phyloP scores from a whole-genome alignment of 495 filamentous ascomycete species.

The Lentithecium fluviatile region DNA sequence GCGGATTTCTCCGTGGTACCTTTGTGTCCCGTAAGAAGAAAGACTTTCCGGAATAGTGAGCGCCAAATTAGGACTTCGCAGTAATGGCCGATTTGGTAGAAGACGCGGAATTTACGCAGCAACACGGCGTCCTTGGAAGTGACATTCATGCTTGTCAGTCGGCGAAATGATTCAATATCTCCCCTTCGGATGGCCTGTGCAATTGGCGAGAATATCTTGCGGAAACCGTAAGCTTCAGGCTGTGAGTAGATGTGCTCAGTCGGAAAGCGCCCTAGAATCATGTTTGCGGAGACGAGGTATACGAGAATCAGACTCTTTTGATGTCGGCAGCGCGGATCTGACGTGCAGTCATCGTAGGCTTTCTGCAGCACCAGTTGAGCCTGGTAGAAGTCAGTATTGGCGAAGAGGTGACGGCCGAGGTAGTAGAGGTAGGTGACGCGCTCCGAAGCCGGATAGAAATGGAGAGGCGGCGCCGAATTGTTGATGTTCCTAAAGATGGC shows the following conservation, averaged over 20 bases:
- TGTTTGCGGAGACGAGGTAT: slow-evolving; percentile 78
- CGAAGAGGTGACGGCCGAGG: slow-evolving; percentile 83
- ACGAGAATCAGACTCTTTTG: slow-evolving; percentile 80
- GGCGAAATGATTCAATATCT: slow-evolving; percentile 72
- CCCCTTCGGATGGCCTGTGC: slow-evolving; percentile 72
- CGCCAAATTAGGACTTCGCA: slow-evolving; percentile 84
- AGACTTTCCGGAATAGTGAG: slow-evolving; percentile 73
- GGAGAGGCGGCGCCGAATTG: slow-evolving; percentile 73
- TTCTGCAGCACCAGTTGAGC: slow-evolving; percentile 71
- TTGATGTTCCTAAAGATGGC: slow-evolving; percentile 89
- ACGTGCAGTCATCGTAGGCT: slow-evolving; percentile 73
- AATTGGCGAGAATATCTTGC: slow-evolving; percentile 70
- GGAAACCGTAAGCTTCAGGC: slow-evolving; percentile 70
- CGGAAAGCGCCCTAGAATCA: slow-evolving; percentile 84
- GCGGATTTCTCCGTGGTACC: slow-evolving; percentile 53
- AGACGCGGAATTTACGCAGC: slow-evolving; percentile 73
- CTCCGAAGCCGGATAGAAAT: slow-evolving; percentile 79
- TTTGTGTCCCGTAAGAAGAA: slow-evolving; percentile 59
- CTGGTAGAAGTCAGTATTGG: slow-evolving; percentile 73
- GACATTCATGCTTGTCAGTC: slow-evolving; percentile 52
- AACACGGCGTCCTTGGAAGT: slow-evolving; percentile 53
- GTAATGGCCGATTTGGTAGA: slow-evolving; percentile 68
- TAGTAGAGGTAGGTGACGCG: slow-evolving; percentile 93
- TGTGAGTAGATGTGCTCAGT: slow-evolving; percentile 61
- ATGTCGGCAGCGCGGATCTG: slow-evolving; percentile 55